phyloP scores from a whole-genome alignment of 352 stramenopile species.

The Phytopythium boreale region DNA sequence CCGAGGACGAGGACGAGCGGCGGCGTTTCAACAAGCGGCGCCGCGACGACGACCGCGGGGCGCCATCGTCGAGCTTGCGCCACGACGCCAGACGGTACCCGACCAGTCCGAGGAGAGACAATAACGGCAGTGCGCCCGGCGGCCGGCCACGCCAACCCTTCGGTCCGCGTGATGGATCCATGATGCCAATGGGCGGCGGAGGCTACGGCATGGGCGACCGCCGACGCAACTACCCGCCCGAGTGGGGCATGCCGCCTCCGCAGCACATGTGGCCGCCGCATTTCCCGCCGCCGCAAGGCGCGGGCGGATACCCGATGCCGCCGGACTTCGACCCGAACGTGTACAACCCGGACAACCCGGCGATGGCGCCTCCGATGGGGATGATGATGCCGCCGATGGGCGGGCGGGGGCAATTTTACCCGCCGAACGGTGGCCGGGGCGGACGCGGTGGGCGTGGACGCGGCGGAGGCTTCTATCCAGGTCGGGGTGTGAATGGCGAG shows the following conservation, averaged over 20 bases:
- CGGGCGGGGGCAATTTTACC: slow-evolving; percentile 42
- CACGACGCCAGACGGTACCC: slow-evolving; percentile 29
- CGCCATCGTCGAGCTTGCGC: slow-evolving; percentile 6
- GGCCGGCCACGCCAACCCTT: slow-evolving; percentile 22
- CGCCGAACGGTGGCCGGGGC: slow-evolving; percentile 29
- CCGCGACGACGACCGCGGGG: slow-evolving; percentile 49
- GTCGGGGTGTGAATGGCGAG: slow-evolving; percentile 29
- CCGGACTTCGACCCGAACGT: slow-evolving; percentile 63
- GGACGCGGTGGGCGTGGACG: slow-evolving; percentile 40
- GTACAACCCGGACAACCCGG: slow-evolving; percentile 63
- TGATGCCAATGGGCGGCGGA: slow-evolving; percentile 19
- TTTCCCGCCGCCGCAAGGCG: slow-evolving; percentile 38
- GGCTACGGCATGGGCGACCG: slow-evolving; percentile 38
- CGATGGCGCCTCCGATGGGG: slow-evolving; percentile 51
- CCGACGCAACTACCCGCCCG: slow-evolving; percentile 55
- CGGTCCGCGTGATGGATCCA: slow-evolving; percentile 20
- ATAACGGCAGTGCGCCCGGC: not conserved
- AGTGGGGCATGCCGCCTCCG: slow-evolving; percentile 66
- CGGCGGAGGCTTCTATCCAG: slow-evolving; percentile 32
- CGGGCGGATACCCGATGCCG: slow-evolving; percentile 35
- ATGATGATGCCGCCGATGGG: slow-evolving; percentile 75
- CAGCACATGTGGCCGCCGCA: slow-evolving; percentile 65
- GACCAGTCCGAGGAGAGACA: slow-evolving; percentile 31
- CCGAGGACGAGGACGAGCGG: slow-evolving; percentile 59
- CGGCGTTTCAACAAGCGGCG: slow-evolving; percentile 51